These are phyloP conservation scores for Pseudocercospora fijiensis DNA, from an alignment of 2,329 filamentous ascomycete species.

Conservation along the genomic window DNA sequence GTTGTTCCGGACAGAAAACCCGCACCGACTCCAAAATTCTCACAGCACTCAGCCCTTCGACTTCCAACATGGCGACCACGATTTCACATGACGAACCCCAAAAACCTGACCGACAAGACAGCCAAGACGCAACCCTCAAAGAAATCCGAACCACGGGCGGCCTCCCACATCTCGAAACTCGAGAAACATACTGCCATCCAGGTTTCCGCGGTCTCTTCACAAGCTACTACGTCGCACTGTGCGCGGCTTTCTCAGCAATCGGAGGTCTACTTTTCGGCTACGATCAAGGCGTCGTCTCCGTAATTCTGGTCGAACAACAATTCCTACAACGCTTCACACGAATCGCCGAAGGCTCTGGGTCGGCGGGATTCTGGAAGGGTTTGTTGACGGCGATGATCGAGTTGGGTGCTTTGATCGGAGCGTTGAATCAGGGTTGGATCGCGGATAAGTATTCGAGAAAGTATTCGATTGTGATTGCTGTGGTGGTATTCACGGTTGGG, in stretches of 20 bases:
- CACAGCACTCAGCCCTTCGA: not conserved
- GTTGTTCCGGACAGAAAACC: not conserved
- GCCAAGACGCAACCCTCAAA: not conserved
- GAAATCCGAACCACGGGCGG: conserved; percentile 4
- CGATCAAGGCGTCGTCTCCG: conserved; percentile 42
- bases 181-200: conserved; percentile 33
- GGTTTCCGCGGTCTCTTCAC: conserved; percentile 48
- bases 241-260: conserved; percentile 50
- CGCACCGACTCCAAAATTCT: not conserved
- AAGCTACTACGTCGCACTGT: conserved; percentile 53
- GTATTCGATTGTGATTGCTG: conserved; percentile 43
- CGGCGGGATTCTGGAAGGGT: conserved; percentile 67
- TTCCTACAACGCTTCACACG: conserved; percentile 44
- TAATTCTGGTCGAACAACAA: conserved; percentile 49
- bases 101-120: conserved; percentile 7
- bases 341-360: conserved; percentile 39
- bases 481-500: conserved; percentile 47
- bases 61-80: not conserved
- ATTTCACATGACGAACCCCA: conserved; percentile 8
- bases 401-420: conserved; percentile 43
- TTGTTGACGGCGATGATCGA: conserved; percentile 48
- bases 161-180: not conserved
- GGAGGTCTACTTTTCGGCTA: conserved; percentile 45
- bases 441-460: conserved; percentile 48
- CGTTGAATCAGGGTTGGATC: conserved; percentile 37